Base-by-base conservation (phyloP, 345 rosid genomes). In the Heritiera fomes region DNA sequence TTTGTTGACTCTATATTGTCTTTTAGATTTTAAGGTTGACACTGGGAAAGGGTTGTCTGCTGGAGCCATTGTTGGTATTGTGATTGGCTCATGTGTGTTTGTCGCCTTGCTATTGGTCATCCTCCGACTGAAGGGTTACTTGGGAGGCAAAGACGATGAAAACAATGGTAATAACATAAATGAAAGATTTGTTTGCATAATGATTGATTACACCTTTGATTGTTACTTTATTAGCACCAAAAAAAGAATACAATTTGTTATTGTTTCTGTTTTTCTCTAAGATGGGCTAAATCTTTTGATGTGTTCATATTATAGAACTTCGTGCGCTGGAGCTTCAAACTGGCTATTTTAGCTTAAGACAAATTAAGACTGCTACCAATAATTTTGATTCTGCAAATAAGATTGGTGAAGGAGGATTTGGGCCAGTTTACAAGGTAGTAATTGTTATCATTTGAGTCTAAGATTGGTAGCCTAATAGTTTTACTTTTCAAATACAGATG, bases 351-450 rank as follows among this genome's bases (percentile, higher is more conserved):
- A 88, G 93, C 14, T 71, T 95, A 82, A 84, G 89, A 61, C 95
- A 95, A 84, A 90, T 95, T 55, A 91, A 91, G 80, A 76, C 85
- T 40, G 94, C 97, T 13, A 95, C 98, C 1, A 83, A 86, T 74
- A 95, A 91, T 72, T 95, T 95, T 66, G 89, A 90, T 77, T 80
- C 89, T 60, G 85, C 87, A 23, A 85, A 89, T 83, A 95, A 95
- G 90, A 90, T 91, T 23, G 98, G 95, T 59, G 98, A 95, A 88
- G 98, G 98, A 86, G 98, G 95, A 47, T 95, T 95, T 76, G 95
- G 98, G 38, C 92, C 98, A n/a, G 98, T 95, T 56, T 93, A 86
- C 88, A 93, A 91, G 97, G 97, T 94, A 85, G 75, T 20, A 18
- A 74, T 64, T 15, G 28, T 40, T 32, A 45, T 40, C 64, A 40